Base-by-base conservation (phyloP, 1,284 basidiomycete genomes). In the Melampsora americana region DNA sequence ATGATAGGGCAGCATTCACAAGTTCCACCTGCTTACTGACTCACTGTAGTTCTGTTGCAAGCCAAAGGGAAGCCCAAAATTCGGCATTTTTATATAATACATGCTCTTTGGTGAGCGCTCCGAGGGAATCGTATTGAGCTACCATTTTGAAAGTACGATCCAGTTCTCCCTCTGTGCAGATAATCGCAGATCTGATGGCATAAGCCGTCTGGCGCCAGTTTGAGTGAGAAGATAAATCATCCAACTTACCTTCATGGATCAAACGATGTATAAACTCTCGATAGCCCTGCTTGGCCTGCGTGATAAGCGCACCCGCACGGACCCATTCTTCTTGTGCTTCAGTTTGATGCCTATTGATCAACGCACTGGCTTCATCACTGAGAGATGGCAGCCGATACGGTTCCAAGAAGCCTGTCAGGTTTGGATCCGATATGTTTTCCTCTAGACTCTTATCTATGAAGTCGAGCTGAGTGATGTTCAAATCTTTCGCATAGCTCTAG, bases 171-270 rank as follows among this genome's bases (percentile, higher is more conserved):
- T 67, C 73, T 75, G 42, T 61, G 12, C 30, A 44, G 18, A 44
- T 2, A 44, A 44, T 44, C 44, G 44, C 44, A 44, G 16, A 16
- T 44, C 5, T 2, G n/a, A 18, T 18, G 16, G 44, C 18, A 14
- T 44, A 18, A 44, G 44, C 18, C 16, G 16, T 44, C 14, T 16
- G 44, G 16, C 18, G 44, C 2, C 16, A 44, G 44, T 44, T 16
- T 18, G 2, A 44, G 44, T 16, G 18, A 5, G 16, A 44, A 44
- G 16, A 18, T 1, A 44, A 4, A 18, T 44, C 44, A 0, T 44
- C 44, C 18, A n/a, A 59, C n/a, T 62, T 53, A 75, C 73, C 73
- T 16, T 75, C 23, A 75, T 75, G 32, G 28, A 75, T 59, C 5
- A 62, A 28, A 23, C 67, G 66, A 6, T 62, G 32, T 2, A 75